Percentiles rank a stretch among this genome's conserved stretches.
Evolutionary conservation across 352 stramenopile species (phyloP).

Genomic region (Phytophthora citricola): DNA sequence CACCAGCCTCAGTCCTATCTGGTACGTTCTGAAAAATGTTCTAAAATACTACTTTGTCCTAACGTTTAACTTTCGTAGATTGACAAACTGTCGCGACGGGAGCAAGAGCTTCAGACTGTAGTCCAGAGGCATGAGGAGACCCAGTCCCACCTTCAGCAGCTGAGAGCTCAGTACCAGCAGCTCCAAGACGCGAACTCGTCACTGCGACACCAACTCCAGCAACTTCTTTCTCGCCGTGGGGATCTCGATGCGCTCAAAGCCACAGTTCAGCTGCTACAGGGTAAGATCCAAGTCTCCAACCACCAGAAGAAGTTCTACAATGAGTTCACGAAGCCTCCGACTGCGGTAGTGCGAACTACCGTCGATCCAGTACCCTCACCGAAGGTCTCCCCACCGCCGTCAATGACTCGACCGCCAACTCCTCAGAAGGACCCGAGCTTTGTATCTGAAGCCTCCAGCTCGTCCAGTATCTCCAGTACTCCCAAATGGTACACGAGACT

Average conservation of each 20-base stretch:
- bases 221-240: slow-evolving; percentile 61
- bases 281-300: slow-evolving; percentile 20
- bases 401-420: slow-evolving; percentile 51
- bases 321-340: slow-evolving; percentile 1
- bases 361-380: slow-evolving; percentile 2
- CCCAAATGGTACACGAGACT: slow-evolving; percentile 80
- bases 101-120: slow-evolving; percentile 52
- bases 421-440: slow-evolving; percentile 11
- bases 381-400: slow-evolving; percentile 43
- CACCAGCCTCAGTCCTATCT: slow-evolving; percentile 81
- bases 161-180: slow-evolving; percentile 53
- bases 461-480: slow-evolving; percentile 33
- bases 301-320: slow-evolving; percentile 32
- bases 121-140: slow-evolving; percentile 30
- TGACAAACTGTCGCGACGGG: slow-evolving; percentile 59
- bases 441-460: slow-evolving; percentile 12
- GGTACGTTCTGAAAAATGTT: slow-evolving; percentile 32
- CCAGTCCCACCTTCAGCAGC: slow-evolving; percentile 48
- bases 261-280: slow-evolving; percentile 54
- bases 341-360: not conserved
- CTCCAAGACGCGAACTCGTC: slow-evolving; percentile 48
- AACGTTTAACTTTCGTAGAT: slow-evolving; percentile 43
- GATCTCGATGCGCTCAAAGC: slow-evolving; percentile 71
- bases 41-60: no score
- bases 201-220: slow-evolving; percentile 72